Percentiles rank a stretch among this genome's conserved stretches.
Conservation (phyloP, 768 basidiomycete species). For the Tricholoma flavovirens region DNA sequence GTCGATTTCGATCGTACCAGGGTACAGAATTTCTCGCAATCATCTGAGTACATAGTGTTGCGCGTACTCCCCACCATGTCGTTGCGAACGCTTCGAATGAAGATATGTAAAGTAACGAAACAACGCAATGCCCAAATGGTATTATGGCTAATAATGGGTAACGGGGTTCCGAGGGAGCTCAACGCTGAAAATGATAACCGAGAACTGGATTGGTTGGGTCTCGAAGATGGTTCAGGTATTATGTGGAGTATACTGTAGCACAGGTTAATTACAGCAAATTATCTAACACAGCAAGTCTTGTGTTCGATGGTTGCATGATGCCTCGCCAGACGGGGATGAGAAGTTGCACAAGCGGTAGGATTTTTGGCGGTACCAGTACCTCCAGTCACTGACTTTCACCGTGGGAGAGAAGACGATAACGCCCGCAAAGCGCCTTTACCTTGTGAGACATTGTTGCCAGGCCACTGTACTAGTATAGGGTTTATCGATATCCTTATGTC, state of each 20-base stretch:
- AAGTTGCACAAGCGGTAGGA: not conserved
- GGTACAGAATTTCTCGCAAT: not conserved
- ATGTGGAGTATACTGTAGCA: conserved; percentile 24
- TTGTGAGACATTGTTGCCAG: not conserved
- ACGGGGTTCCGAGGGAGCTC: conserved; percentile 42
- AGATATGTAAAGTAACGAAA: conserved; percentile 48
- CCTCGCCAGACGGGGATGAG: not conserved
- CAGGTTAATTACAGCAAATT: not conserved
- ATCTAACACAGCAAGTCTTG: not conserved
- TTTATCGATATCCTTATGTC: conserved; percentile 22
- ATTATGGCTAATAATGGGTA: conserved; percentile 54
- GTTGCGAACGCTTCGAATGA: conserved; percentile 56
- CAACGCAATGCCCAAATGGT: conserved; percentile 27
- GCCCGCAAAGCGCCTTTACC: not conserved
- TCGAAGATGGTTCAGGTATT: conserved; percentile 49
- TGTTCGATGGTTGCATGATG: not conserved
- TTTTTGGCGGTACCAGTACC: not conserved
- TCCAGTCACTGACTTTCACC: not conserved
- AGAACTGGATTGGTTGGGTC: conserved; percentile 65
- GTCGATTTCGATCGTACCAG: conserved; percentile 4
- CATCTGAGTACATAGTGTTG: conserved; percentile 31
- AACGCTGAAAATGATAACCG: conserved; percentile 41
- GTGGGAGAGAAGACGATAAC: not conserved
- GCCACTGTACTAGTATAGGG: not conserved
- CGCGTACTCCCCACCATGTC: conserved; percentile 67